Conservation (phyloP, 2,329 filamentous ascomycete species). For the Phoma sp. region DNA sequence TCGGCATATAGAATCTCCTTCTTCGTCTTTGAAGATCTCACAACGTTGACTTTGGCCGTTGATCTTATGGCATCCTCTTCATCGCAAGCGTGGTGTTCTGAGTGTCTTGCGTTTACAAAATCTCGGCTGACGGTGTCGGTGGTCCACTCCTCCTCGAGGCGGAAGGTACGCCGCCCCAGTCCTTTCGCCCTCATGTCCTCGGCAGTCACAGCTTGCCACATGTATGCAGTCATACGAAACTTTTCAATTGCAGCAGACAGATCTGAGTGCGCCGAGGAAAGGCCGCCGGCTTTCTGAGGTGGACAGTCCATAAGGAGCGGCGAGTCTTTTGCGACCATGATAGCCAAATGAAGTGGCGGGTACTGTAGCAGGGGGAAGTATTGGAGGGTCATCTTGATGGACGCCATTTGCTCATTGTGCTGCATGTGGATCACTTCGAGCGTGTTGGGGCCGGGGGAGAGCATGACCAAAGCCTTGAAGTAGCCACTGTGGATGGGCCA, state of each 20-base stretch:
- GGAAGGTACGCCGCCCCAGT: constrained; percentile 35
- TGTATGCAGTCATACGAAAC: constrained; percentile 44
- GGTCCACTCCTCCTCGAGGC: constrained; percentile 43
- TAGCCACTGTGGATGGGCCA: constrained; percentile 46
- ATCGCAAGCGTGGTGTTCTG: constrained; percentile 13
- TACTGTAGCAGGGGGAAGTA: constrained; percentile 40
- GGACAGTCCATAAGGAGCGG: constrained; percentile 42
- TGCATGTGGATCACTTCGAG: constrained; percentile 30
- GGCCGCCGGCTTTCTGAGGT: constrained; percentile 30
- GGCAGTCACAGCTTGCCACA: constrained; percentile 47
- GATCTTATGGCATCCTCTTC: constrained; percentile 29
- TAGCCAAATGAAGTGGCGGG: constrained; percentile 42
- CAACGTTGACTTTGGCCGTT: constrained; percentile 37
- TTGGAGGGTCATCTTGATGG: constrained; percentile 24
- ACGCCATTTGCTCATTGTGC: constrained; percentile 22
- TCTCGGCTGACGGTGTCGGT: constrained; percentile 32
- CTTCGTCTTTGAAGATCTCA: constrained; percentile 33
- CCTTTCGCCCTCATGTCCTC: constrained; percentile 38
- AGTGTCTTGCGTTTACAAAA: constrained; percentile 23
- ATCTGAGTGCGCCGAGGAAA: constrained; percentile 34
- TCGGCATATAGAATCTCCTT: constrained; percentile 26
- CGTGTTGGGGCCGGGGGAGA: constrained; percentile 34
- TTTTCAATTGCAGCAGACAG: constrained; percentile 41
- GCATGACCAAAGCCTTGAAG: constrained; percentile 43
- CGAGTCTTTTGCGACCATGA: constrained; percentile 43